These are phyloP conservation scores for Diutina ranongensis DNA, from an alignment of 1,139 yeast species.

Conservation along the genomic window DNA sequence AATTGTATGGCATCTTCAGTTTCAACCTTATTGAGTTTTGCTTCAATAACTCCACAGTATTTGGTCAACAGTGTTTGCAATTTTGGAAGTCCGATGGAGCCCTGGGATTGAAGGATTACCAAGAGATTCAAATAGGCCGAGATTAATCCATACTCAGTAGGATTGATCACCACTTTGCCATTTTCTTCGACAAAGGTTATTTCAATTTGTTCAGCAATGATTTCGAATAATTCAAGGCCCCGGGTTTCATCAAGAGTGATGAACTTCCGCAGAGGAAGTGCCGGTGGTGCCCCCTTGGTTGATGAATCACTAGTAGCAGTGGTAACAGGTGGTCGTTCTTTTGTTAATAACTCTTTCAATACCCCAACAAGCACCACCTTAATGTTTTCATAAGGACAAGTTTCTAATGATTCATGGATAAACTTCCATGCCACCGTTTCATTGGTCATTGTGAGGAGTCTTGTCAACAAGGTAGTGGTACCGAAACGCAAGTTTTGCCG, in stretches of 20 bases:
- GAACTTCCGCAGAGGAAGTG: conserved; percentile 21
- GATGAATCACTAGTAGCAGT: neutral
- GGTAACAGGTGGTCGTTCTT: conserved; percentile 11
- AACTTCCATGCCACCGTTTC: conserved; percentile 50
- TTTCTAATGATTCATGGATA: conserved; percentile 49
- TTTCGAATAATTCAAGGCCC: conserved; percentile 25
- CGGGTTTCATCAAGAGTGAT: conserved; percentile 28
- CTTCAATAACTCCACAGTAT: neutral
- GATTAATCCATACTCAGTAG: conserved; percentile 24
- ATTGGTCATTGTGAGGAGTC: conserved; percentile 42
- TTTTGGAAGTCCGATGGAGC: neutral
- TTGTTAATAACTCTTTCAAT: conserved; percentile 49
- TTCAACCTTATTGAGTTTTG: neutral
- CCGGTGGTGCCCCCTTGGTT: conserved; percentile 9
- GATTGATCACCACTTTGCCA: conserved; percentile 11
- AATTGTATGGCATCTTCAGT: neutral
- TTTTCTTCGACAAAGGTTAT: conserved; percentile 18
- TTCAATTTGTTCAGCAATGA: conserved; percentile 23
- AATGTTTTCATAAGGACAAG: conserved; percentile 56
- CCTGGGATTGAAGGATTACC: conserved; percentile 12
- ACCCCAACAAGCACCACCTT: conserved; percentile 53
- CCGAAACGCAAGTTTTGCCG: conserved; percentile 16
- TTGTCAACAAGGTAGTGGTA: conserved; percentile 40
- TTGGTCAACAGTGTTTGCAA: neutral
- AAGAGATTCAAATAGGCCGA: conserved; percentile 46